A percentile compares a stretch with the other conserved stretches of the same genome.
Evolutionary conservation across 495 filamentous ascomycete genomes (phyloP).

Genomic region (Aspergillus sclerotiicarbonarius): DNA sequence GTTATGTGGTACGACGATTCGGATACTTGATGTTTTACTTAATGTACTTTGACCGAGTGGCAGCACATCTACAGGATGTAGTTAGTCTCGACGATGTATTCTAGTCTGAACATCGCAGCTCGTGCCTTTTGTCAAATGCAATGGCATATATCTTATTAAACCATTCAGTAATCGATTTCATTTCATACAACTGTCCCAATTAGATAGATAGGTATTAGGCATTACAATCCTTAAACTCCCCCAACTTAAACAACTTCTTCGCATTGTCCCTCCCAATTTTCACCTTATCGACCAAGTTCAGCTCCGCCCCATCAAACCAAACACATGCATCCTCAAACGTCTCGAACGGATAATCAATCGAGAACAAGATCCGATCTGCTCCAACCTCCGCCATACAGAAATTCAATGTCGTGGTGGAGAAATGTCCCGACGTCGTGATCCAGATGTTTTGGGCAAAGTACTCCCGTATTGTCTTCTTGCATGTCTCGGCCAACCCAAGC

Average conservation of each 20-base stretch:
- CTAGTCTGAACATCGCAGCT: no score
- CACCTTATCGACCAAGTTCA: slow-evolving; percentile 42
- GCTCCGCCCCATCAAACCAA: slow-evolving; percentile 53
- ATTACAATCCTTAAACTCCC: slow-evolving; percentile 39
- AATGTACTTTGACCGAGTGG: no score
- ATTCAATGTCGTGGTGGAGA: slow-evolving; percentile 53
- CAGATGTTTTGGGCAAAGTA: slow-evolving; percentile 62
- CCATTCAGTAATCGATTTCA: background rate
- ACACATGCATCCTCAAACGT: slow-evolving; percentile 51
- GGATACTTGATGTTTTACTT: no score
- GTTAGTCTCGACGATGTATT: no score
- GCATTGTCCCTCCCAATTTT: slow-evolving; percentile 55
- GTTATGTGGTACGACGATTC: background rate
- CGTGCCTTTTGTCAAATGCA: no score
- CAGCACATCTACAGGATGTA: no score
- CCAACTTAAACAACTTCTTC: slow-evolving; percentile 51
- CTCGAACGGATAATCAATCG: slow-evolving; percentile 54
- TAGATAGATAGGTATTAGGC: slow-evolving; percentile 19
- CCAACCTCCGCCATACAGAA: slow-evolving; percentile 47
- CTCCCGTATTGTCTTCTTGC: slow-evolving; percentile 51
- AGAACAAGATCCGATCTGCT: slow-evolving; percentile 46
- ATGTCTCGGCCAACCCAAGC: slow-evolving; percentile 43
- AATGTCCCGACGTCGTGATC: slow-evolving; percentile 64
- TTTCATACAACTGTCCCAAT: background rate
- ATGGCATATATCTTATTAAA: background rate